phyloP scores from a whole-genome alignment of 192 early-diverging fungal genomes.

The Rhizophagus clarus region DNA sequence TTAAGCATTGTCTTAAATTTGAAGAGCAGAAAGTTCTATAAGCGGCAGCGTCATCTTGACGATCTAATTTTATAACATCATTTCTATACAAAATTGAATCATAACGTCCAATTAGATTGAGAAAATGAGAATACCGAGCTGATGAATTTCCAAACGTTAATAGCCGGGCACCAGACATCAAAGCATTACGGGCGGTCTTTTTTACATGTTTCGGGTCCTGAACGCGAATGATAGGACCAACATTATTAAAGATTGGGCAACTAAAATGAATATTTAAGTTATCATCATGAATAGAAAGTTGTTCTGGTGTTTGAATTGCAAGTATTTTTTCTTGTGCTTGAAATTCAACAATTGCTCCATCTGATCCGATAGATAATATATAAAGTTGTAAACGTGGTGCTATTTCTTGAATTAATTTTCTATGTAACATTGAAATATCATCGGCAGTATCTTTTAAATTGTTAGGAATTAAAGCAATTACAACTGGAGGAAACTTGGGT shows the following conservation, averaged over 20 bases:
- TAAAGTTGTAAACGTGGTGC: no score
- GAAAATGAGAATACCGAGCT: background rate
- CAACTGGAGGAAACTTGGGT: background rate
- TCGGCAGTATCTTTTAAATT: background rate
- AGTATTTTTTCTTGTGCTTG: no score
- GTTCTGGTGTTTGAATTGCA: background rate
- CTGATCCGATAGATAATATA: no score
- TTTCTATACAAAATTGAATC: background rate
- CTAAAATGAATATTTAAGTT: background rate
- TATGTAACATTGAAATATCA: background rate
- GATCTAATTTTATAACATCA: background rate
- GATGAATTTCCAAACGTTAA: background rate
- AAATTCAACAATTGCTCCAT: no score
- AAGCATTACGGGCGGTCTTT: no score
- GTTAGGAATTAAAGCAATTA: background rate
- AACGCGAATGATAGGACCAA: no score
- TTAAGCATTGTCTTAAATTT: background rate
- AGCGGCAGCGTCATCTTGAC: background rate
- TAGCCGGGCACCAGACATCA: background rate
- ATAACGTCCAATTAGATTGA: background rate
- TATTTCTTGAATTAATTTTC: no score
- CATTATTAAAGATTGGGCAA: no score
- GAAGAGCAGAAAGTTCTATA: background rate
- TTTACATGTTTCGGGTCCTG: no score
- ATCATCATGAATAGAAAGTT: background rate